Evolutionary conservation across 2,329 filamentous ascomycete species (phyloP).

Genomic region (Aureobasidium sp.): DNA sequence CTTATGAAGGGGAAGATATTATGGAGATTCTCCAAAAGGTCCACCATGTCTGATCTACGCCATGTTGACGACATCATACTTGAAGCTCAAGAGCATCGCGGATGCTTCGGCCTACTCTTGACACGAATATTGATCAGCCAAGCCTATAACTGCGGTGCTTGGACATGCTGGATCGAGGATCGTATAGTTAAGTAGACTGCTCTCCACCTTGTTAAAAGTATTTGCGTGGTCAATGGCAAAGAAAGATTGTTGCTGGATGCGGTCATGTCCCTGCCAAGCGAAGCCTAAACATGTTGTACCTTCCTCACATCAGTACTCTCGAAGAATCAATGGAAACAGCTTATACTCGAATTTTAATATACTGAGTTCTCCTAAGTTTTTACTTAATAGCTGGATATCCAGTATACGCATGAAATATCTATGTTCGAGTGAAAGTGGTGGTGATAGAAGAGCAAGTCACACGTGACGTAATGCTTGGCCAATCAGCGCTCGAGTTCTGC

Average conservation of each 20-base stretch:
- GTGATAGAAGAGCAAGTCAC: neutral
- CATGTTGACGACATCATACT: conserved; percentile 16
- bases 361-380: neutral
- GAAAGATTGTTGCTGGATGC: neutral
- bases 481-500: neutral
- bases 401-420: neutral
- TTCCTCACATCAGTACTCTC: neutral
- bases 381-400: neutral
- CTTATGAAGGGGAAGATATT: neutral
- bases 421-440: neutral
- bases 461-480: conserved; percentile 8
- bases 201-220: neutral
- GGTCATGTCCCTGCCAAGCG: conserved; percentile 5
- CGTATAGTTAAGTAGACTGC: neutral
- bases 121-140: neutral
- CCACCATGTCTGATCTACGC: neutral
- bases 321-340: neutral
- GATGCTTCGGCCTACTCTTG: neutral
- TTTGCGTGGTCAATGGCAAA: neutral
- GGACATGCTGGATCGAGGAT: neutral
- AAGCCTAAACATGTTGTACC: neutral
- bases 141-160: neutral
- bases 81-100: neutral
- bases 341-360: neutral
- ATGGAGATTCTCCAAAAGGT: neutral